Base-by-base conservation (phyloP, 2,329 filamentous ascomycete species). In the Huntiella savannae region DNA sequence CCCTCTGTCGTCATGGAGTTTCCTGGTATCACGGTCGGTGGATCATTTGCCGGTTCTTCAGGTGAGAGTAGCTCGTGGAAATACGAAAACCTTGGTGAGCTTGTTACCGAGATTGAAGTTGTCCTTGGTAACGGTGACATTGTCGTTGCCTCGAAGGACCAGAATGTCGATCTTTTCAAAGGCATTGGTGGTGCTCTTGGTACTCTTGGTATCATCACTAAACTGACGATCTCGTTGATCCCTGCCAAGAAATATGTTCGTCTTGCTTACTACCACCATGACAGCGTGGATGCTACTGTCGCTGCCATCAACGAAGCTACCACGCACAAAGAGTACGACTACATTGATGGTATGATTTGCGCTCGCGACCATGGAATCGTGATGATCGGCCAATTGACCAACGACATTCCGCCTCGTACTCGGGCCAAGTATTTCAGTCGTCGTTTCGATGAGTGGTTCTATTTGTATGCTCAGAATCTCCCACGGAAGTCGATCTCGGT, bases 1-100 rank as follows among this genome's bases (percentile, higher is more conserved):
- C 76, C 78, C 0, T 71, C 73, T 0, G 75, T 82, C 0, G 76
- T 81, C 4, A 79, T 79, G 71, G 77, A 82, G 55, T 80, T 82
- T 48, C 77, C 75, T 2, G 77, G 75, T n/a, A 82, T 82, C 56
- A 82, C 78, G 1, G 73, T 71, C 4, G 78, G 77, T 17, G 78
- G 78, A 33, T 77, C 73, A 3, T 81, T 78, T 58, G 71, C 74
- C 39, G 77, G 77, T 1, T 78, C 73, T 0, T 72, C 75, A 5
- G 78, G 77, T 8, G 78, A 82, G 58, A 80, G 75, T 59, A 78
- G 72, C 54, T 77, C 72, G 7, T 81, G 79, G 58, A 73, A 71
- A 43, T 66, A 79, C 54, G 77, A 78, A 3, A 73, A 75, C 49
- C 81, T 82, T 53, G 74, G 80, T 55, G 63, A 65, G 2, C 79